Conservation (phyloP, 495 filamentous ascomycete species). For the Cetradonia linearis region DNA sequence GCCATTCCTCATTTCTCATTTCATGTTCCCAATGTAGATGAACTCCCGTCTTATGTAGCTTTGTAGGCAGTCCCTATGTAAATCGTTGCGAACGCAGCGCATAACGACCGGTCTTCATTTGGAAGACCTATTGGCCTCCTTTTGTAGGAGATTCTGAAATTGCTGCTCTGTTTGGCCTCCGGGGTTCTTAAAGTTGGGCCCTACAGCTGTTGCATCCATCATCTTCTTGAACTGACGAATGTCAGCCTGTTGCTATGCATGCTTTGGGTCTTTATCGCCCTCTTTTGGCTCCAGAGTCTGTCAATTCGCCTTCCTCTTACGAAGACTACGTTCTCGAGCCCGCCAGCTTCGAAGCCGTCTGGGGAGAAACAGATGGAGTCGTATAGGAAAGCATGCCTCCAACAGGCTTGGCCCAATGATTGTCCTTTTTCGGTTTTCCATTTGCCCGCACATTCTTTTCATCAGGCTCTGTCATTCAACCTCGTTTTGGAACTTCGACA, state of each 20-base stretch:
- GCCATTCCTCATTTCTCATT: not conserved
- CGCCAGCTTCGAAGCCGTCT: not conserved
- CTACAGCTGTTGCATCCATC: not conserved
- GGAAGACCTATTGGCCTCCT: not conserved
- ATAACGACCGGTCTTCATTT: not conserved
- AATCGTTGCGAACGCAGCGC: not conserved
- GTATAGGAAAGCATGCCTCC: not conserved
- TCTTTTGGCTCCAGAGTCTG: not conserved
- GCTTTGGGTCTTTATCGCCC: not conserved
- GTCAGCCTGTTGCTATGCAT: not conserved
- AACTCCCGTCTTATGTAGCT: not conserved
- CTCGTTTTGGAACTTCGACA: not conserved
- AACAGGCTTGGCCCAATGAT: not conserved
- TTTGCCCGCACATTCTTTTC: not conserved
- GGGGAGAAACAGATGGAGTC: not conserved
- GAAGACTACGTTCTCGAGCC: not conserved
- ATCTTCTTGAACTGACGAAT: not conserved
- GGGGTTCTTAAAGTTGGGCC: not conserved
- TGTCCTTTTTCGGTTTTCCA: not conserved
- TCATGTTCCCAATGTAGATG: not conserved
- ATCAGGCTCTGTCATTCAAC: not conserved
- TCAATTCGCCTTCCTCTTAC: not conserved
- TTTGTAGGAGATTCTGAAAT: not conserved
- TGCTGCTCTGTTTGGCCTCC: not conserved
- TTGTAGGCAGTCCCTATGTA: not conserved